Evolutionary conservation across 805 yeast species (phyloP), one percentile per base, ranked within the genome.

Genomic region (Sungouiozyma ichnusensis): DNA sequence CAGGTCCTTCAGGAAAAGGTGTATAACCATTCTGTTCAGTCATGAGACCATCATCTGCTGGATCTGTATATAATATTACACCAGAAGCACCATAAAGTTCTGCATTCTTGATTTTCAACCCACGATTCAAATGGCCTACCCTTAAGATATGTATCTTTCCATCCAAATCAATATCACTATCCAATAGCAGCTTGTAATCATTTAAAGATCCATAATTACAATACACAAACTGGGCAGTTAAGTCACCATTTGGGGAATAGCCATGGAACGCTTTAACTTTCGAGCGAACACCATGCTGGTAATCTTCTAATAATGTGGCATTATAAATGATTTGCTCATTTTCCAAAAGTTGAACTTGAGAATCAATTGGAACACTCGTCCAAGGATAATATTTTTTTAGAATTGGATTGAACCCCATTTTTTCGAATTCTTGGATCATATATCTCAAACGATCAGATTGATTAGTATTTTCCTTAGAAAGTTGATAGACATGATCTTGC

Each of bases 181-280:
- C 49, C 13, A 57, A 42, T 38, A 81, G 60, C 2, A 44, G 33
- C 4, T 55, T 63, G 47, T 79, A 81, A 53, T 82, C 88, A 14
- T 72, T 71, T 1, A 51, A 44, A 0, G 70, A 61, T 1, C 83
- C 90, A 55, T 77, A 79, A 50, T 80, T 80, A 5, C 69, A 81
- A 55, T 67, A 80, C 0, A 80, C 68, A 49, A 64, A 82, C 33
- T 67, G 63, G 0, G 76, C 73, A 3, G 73, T 69, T 11, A 76
- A 76, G 41, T 74, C 71, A 1, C 85, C 87, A 50, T 71, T 72
- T 8, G 81, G 77, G 1, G 83, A 77, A 51, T 79, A 81, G 0
- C 77, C 79, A 58, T 79, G 76, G 51, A 72, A 79, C 0, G 79
- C 76, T 2, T 73, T 76, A 35, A 61, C 64, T 24, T 54, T 47